Evolutionary conservation across 2,329 filamentous ascomycete genomes (phyloP).

Genomic region (Xylariomycetidae sp.): DNA sequence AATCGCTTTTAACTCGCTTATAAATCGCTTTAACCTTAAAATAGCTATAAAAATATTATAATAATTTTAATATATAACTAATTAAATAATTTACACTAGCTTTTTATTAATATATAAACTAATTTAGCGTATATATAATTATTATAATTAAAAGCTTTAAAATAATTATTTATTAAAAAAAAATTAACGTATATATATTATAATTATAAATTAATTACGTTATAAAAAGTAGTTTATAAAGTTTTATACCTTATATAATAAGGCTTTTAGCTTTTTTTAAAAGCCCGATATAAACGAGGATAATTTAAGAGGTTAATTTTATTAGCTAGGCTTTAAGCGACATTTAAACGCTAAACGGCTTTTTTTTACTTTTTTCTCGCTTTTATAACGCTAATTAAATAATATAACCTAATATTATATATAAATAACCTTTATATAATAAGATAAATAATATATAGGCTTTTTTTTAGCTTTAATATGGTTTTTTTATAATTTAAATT

Average conservation of each 20-base stretch:
- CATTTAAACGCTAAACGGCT: not conserved
- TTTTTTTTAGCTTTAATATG: not conserved
- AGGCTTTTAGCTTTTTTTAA: not conserved
- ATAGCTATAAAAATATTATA: not conserved
- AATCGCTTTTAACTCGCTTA: not conserved
- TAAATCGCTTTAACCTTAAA: not conserved
- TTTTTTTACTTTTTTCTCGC: not conserved
- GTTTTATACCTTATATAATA: not conserved
- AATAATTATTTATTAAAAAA: no score
- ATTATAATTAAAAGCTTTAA: not conserved
- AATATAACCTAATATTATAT: constrained; percentile 1
- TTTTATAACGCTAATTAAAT: constrained; percentile 1
- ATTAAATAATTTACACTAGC: not conserved
- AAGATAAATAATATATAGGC: not conserved
- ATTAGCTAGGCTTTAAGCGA: not conserved
- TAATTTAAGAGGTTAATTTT: not conserved
- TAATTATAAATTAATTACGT: constrained; percentile 1
- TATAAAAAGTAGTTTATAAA: constrained; percentile 1
- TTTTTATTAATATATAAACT: not conserved
- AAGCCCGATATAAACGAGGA: not conserved
- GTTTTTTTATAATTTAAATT: not conserved
- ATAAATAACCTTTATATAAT: not conserved
- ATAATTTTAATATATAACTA: not conserved
- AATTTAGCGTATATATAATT: not conserved
- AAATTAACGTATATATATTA: constrained; percentile 1